Base-by-base conservation (phyloP, 2,329 filamentous ascomycete species). In the Macrophomina phaseolina region DNA sequence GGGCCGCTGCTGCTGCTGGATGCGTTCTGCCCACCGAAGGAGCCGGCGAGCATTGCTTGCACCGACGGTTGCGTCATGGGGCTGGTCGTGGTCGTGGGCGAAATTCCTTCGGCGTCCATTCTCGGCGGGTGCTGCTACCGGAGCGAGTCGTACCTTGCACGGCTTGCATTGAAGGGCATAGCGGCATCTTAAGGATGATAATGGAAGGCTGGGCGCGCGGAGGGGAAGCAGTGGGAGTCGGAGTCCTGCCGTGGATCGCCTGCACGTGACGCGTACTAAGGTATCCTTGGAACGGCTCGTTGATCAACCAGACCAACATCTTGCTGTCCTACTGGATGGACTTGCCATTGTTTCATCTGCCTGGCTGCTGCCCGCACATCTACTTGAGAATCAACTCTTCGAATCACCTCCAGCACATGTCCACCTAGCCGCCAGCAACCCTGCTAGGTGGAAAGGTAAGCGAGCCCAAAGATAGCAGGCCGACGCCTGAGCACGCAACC, bases 171-270 rank as follows among this genome's bases (percentile, higher is more conserved):
- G 55, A 60, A 60, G 64, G 42, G 36, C 53, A 66, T 61, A 60
- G 55, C 55, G 53, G 64, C 64, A 66, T 66, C 30, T 66, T 60
- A 66, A 65, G 63, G 48, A 55, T 42, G 55, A 65, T 52, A 42
- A 51, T 45, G 64, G 48, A 51, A 46, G 46, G 64, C 55, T 61
- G 64, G 55, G 42, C 18, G 64, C 36, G 53, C 60, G 53, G 64
- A 66, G 64, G 53, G 55, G 64, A 52, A 65, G 63, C 46, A 55
- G 63, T 65, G 52, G 64, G 64, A 66, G 64, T 60, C 55, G 55
- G 55, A 60, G 55, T 52, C 53, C 55, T 66, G 53, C 46, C 64
- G 61, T 52, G 49, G 61, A 66, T 66, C 55, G 53, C 8, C 34
- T 6, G 48, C 64, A 66, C 64, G 64, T 66, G 64, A 66, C 36